Evolutionary conservation across 2,329 filamentous ascomycete species (phyloP).

Genomic region (Rutstroemia sp.): DNA sequence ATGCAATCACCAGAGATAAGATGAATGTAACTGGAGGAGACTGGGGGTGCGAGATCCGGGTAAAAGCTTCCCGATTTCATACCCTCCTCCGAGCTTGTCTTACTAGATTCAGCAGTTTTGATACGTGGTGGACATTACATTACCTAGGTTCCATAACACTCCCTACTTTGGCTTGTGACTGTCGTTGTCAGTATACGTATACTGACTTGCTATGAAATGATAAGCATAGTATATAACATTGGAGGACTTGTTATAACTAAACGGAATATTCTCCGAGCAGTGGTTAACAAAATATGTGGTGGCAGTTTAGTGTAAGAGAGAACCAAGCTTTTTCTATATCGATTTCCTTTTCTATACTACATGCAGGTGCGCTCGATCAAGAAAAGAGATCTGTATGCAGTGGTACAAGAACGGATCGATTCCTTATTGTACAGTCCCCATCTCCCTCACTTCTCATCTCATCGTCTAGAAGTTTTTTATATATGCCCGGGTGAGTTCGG

Average conservation of each 20-base stretch:
- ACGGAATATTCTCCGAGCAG: neutral
- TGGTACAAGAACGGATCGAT: conserved; percentile 23
- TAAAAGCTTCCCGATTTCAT: neutral
- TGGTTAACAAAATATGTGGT: too few relatives aligned
- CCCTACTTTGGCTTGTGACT: conserved; percentile 3
- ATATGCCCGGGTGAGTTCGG: conserved; percentile 9
- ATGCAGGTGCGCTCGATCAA: conserved; percentile 20
- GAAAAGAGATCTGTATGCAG: conserved; percentile 22
- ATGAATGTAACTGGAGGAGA: neutral
- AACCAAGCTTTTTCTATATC: conserved; percentile 10
- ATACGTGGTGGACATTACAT: neutral
- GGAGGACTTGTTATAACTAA: neutral
- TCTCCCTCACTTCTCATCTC: conserved; percentile 13
- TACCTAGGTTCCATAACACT: neutral
- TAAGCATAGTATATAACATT: neutral
- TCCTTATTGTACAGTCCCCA: conserved; percentile 22
- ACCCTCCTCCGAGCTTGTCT: neutral
- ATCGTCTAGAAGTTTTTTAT: conserved; percentile 11
- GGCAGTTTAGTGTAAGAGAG: neutral
- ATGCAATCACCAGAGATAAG: too few relatives aligned
- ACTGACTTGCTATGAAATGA: neutral
- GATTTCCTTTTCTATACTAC: conserved; percentile 28
- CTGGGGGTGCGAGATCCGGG: neutral
- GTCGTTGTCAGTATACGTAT: neutral
- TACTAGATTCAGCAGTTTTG: neutral